phyloP scores from a whole-genome alignment of 495 filamentous ascomycete species.

The Hyaloscypha bicolor region DNA sequence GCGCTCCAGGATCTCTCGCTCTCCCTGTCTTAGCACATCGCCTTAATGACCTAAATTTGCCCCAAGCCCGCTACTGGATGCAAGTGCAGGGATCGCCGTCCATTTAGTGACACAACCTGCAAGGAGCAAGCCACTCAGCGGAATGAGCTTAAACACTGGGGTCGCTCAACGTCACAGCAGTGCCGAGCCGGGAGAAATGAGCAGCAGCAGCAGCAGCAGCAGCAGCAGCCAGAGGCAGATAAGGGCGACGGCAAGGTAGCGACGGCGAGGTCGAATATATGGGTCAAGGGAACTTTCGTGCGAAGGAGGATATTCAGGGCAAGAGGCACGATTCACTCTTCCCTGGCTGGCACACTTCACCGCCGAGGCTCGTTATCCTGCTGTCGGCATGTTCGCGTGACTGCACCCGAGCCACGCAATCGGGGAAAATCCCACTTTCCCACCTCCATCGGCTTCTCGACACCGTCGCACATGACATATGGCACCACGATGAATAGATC shows the following conservation, averaged over 20 bases:
- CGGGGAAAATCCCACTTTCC: background rate
- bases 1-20: background rate
- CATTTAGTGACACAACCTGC: background rate
- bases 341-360: background rate
- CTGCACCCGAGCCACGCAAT: background rate
- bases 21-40: background rate
- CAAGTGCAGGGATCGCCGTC: background rate
- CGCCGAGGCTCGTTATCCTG: background rate
- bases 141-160: background rate
- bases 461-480: conserved; percentile 13
- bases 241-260: conserved; percentile 14
- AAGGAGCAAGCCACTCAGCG: background rate
- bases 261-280: conserved; percentile 14
- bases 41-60: background rate
- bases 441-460: background rate
- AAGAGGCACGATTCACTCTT: background rate
- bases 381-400: conserved; percentile 18
- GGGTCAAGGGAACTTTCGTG: background rate
- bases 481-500: conserved; percentile 32
- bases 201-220: too few relatives aligned
- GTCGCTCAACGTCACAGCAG: background rate
- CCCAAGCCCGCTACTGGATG: background rate
- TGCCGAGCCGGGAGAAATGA: background rate
- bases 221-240: background rate
- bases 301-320: background rate